Conservation (phyloP, 495 filamentous ascomycete species). For the Chaetomium cochliodes region DNA sequence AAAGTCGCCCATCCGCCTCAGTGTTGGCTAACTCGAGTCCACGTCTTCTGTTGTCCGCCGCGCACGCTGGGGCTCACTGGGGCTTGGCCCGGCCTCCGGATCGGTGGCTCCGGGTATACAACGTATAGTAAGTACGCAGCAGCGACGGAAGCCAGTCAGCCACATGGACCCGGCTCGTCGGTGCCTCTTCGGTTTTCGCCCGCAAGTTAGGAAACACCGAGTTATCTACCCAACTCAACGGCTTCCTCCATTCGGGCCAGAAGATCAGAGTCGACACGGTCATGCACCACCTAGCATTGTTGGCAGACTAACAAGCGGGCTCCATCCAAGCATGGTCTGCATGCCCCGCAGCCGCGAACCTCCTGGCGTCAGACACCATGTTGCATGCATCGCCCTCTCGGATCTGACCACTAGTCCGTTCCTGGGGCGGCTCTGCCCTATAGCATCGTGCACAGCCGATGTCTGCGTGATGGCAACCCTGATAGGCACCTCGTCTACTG, state of each 20-base stretch:
- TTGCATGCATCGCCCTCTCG: conserved; percentile 23
- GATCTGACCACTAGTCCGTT: conserved; percentile 28
- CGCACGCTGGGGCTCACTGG: conserved; percentile 11
- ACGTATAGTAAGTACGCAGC: too few relatives aligned
- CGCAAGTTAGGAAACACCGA: conserved; percentile 2
- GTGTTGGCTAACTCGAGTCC: conserved; percentile 33
- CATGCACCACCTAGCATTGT: neutral
- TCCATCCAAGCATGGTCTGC: neutral
- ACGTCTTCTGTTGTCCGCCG: conserved; percentile 28
- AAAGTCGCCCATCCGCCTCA: conserved; percentile 17
- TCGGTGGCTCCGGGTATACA: conserved; percentile 27
- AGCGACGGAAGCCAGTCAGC: conserved; percentile 15
- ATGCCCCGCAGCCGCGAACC: neutral
- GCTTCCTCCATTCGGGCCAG: neutral
- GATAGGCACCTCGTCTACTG: conserved; percentile 26
- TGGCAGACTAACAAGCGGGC: neutral
- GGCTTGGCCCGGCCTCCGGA: conserved; percentile 26
- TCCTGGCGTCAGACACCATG: conserved; percentile 29
- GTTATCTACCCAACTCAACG: neutral
- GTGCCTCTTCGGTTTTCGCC: conserved; percentile 19
- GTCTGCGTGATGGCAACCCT: conserved; percentile 22
- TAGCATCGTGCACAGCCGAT: conserved; percentile 29
- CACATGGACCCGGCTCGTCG: conserved; percentile 18
- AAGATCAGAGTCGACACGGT: neutral
- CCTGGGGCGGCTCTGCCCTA: conserved; percentile 25